These are phyloP conservation scores for Ormosia emarginata DNA, from an alignment of 306 rosid species.

Conservation along the genomic window DNA sequence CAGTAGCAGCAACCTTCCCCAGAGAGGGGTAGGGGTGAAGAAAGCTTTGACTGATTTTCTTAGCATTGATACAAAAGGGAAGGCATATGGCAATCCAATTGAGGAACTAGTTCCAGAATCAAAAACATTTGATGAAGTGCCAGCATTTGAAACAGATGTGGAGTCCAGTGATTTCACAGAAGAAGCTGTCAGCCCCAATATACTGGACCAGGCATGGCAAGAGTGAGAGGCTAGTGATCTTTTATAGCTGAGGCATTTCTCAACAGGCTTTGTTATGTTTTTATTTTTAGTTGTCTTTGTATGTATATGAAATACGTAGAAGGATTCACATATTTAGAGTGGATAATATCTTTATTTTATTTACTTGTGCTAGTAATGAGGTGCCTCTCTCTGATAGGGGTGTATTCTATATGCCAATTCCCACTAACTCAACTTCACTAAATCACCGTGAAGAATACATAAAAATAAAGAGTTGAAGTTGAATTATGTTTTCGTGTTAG, in stretches of 20 bases:
- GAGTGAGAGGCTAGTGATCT: slow-evolving; percentile 20
- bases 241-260: neutral
- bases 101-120: slow-evolving; percentile 34
- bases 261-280: neutral
- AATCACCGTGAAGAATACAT: neutral
- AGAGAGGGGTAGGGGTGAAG: slow-evolving; percentile 58
- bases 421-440: neutral
- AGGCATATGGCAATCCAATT: slow-evolving; percentile 19
- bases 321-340: slow-evolving; percentile 22
- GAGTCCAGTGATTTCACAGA: slow-evolving; percentile 33
- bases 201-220: slow-evolving; percentile 19
- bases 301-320: slow-evolving; percentile 26
- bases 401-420: neutral
- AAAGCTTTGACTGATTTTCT: slow-evolving; percentile 83
- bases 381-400: neutral
- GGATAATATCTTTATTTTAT: slow-evolving; percentile 13
- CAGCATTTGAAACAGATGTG: slow-evolving; percentile 34
- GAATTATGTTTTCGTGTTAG: neutral
- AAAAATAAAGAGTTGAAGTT: neutral
- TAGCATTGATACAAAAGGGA: slow-evolving; percentile 52
- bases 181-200: slow-evolving; percentile 26
- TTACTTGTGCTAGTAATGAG: neutral
- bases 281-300: neutral
- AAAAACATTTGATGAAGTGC: slow-evolving; percentile 27
- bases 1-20: slow-evolving; percentile 42